Evolutionary conservation across 805 yeast species (phyloP).

Genomic region (Maudiozyma serrabonitensis): DNA sequence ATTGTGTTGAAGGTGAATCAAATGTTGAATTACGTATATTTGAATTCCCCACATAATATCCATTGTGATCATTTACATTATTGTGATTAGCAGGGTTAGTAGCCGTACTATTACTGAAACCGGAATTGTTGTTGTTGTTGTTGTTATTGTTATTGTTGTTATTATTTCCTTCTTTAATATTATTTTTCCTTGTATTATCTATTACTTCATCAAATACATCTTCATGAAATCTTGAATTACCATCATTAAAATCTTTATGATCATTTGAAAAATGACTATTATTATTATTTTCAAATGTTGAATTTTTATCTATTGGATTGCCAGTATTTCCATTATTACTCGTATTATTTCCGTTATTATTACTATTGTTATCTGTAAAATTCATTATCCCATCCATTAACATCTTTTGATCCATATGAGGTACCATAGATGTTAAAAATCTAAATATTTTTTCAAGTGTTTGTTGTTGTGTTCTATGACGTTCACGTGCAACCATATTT

Average conservation of each 20-base stretch:
- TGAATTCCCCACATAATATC: too few relatives aligned
- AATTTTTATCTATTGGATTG: neutral
- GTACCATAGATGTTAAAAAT: conserved; percentile 64
- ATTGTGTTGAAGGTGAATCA: neutral
- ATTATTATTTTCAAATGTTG: neutral
- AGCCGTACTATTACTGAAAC: too few relatives aligned
- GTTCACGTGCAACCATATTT: conserved; percentile 70
- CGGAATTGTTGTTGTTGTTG: too few relatives aligned
- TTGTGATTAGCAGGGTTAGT: too few relatives aligned
- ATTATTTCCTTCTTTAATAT: neutral
- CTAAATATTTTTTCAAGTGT: conserved; percentile 80
- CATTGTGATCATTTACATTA: too few relatives aligned
- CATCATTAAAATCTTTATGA: neutral
- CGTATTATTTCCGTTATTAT: neutral
- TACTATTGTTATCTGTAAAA: neutral
- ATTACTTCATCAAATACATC: too few relatives aligned
- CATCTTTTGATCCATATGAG: conserved; percentile 25
- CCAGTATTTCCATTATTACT: neutral
- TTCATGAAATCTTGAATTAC: neutral
- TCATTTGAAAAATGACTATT: neutral
- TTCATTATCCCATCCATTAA: conserved; percentile 17
- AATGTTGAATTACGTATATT: neutral
- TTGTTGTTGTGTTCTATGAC: conserved; percentile 76
- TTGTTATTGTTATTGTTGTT: neutral
- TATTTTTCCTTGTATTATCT: neutral